These are phyloP conservation scores for Rhytidiadelphus loreus DNA, from an alignment of 225 moss, liverwort and hornwort genomes.

Conservation along the genomic window DNA sequence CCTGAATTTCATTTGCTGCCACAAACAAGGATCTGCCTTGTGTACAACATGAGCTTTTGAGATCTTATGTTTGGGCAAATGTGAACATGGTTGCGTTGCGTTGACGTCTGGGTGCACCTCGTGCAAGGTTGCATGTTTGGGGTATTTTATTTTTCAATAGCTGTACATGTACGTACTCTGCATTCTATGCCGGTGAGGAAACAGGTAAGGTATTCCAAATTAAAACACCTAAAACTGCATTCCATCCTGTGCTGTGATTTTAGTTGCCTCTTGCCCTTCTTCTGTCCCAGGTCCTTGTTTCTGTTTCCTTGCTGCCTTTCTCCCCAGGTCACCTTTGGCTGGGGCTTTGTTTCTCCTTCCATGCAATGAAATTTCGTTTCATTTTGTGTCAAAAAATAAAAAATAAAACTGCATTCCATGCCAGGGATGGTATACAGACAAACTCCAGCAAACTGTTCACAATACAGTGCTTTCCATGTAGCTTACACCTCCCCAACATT, in stretches of 20 bases:
- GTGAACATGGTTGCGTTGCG: background rate
- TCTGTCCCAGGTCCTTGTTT: too few species aligned
- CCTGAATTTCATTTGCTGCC: background rate
- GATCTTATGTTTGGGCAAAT: background rate
- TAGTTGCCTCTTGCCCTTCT: too few species aligned
- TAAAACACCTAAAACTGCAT: background rate
- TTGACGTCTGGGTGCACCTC: background rate
- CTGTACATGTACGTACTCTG: background rate
- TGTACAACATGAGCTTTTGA: background rate
- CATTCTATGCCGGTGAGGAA: background rate
- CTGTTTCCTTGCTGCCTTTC: too few species aligned
- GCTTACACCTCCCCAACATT: too few species aligned
- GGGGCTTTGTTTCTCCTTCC: too few species aligned
- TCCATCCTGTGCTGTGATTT: too few species aligned
- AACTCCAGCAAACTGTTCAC: background rate
- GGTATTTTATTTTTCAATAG: background rate
- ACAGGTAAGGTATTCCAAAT: background rate
- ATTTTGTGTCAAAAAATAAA: too few species aligned
- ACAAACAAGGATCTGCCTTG: background rate
- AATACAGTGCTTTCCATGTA: background rate
- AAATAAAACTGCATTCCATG: background rate
- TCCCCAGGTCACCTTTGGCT: too few species aligned
- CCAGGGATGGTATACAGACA: background rate
- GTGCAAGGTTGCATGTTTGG: background rate
- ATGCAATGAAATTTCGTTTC: too few species aligned